Conservation (phyloP, 2,329 filamentous ascomycete species). For the Blastomyces silverae region DNA sequence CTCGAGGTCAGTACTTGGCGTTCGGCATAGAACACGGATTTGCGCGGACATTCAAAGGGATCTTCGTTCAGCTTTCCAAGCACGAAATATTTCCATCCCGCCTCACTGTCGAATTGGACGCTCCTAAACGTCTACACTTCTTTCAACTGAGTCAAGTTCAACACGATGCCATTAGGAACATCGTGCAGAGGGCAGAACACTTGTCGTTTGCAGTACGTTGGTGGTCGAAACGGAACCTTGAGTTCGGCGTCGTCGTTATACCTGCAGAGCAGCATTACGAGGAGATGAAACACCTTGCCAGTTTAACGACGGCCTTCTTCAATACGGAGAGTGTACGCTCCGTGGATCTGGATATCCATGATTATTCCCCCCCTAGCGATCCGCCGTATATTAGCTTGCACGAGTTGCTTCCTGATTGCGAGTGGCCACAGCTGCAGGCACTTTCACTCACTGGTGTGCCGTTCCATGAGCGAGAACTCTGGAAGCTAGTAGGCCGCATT, state of each 20-base stretch:
- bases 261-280: background rate
- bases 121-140: background rate
- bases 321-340: constrained; percentile 5
- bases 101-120: constrained; percentile 1
- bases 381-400: background rate
- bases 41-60: background rate
- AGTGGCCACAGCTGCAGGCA: constrained; percentile 1
- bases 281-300: constrained; percentile 1
- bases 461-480: constrained; percentile 1
- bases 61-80: constrained; percentile 8
- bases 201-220: constrained; percentile 5
- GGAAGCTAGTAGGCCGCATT: background rate
- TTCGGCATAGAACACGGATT: background rate
- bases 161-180: background rate
- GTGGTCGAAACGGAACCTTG: constrained; percentile 1
- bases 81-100: background rate
- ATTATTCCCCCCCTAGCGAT: background rate
- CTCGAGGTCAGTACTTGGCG: constrained; percentile 6
- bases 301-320: background rate
- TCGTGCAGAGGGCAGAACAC: constrained; percentile 5
- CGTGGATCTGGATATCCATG: background rate
- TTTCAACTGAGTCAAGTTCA: background rate
- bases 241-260: background rate
- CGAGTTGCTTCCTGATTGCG: constrained; percentile 3
- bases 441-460: background rate